Conservation (phyloP, 345 rosid genomes). For the Crucihimalaya himalaica region DNA sequence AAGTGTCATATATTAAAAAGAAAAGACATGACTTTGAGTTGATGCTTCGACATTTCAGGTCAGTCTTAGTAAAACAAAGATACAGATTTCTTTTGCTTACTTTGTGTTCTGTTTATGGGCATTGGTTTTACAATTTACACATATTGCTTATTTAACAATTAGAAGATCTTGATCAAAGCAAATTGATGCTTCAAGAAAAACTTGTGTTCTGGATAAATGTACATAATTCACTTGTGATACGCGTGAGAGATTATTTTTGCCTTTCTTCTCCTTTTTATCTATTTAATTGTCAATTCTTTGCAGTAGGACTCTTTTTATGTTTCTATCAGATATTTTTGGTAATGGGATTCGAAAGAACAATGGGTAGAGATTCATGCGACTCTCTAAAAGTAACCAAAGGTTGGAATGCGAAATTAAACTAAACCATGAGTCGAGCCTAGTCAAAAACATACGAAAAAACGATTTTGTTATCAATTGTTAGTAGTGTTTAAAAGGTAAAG, state of each 20-base stretch:
- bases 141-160: constrained; percentile 32
- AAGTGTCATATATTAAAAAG: not conserved
- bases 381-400: constrained; percentile 46
- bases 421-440: too few species aligned
- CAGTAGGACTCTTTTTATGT: not conserved
- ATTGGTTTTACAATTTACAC: too few species aligned
- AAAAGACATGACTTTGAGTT: not conserved
- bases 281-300: not conserved
- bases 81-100: too few species aligned
- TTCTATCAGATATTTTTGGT: constrained; percentile 61
- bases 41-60: constrained; percentile 2
- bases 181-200: constrained; percentile 74
- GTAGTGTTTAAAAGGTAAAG: too few species aligned
- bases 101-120: too few species aligned
- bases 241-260: too few species aligned
- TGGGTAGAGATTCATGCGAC: constrained; percentile 67
- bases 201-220: constrained; percentile 72
- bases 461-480: too few species aligned
- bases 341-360: constrained; percentile 82
- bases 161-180: constrained; percentile 64
- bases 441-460: too few species aligned
- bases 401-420: too few species aligned
- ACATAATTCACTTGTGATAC: constrained; percentile 67
- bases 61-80: too few species aligned
- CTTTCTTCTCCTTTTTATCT: too few species aligned